phyloP scores from a whole-genome alignment of 257 asterid species.

The Mentha longifolia region DNA sequence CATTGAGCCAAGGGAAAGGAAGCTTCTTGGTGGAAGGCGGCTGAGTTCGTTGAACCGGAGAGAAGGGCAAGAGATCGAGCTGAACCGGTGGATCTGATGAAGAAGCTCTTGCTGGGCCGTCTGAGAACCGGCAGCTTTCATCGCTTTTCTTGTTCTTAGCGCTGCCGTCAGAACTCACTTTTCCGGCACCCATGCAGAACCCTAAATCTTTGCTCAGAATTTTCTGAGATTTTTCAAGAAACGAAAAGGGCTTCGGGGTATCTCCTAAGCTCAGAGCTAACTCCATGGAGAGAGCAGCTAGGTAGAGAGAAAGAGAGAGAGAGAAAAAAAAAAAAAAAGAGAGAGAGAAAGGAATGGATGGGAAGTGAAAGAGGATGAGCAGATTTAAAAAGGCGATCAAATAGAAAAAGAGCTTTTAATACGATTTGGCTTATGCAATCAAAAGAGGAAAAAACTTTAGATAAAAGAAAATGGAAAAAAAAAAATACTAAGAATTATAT shows the following conservation, averaged over 20 bases:
- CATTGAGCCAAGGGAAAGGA: constrained; percentile 71
- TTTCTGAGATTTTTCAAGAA: constrained; percentile 48
- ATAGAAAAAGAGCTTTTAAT: constrained; percentile 18
- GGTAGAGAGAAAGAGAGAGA: neutral
- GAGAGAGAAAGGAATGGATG: neutral
- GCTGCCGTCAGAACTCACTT: neutral
- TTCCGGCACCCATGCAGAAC: constrained; percentile 71
- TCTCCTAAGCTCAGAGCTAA: constrained; percentile 84
- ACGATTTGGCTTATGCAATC: constrained; percentile 30
- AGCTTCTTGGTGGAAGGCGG: constrained; percentile 38
- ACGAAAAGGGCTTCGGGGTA: constrained; percentile 55
- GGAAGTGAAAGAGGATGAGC: constrained; percentile 14
- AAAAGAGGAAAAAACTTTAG: neutral
- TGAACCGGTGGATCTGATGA: constrained; percentile 75
- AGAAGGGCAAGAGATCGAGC: constrained; percentile 80
- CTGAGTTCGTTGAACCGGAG: constrained; percentile 51
- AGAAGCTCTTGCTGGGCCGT: constrained; percentile 31
- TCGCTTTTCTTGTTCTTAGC: neutral
- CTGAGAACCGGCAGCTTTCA: constrained; percentile 29
- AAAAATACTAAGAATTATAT: neutral
- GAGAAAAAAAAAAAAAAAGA: neutral
- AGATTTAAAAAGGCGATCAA: constrained; percentile 31
- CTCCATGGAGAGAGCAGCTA: constrained; percentile 53
- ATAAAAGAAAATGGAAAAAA: neutral
- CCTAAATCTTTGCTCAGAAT: constrained; percentile 49